A percentile compares a stretch with the other conserved stretches of the same genome.
phyloP scores from a whole-genome alignment of 2,329 filamentous ascomycete genomes.

The Trichoderma hamatum region DNA sequence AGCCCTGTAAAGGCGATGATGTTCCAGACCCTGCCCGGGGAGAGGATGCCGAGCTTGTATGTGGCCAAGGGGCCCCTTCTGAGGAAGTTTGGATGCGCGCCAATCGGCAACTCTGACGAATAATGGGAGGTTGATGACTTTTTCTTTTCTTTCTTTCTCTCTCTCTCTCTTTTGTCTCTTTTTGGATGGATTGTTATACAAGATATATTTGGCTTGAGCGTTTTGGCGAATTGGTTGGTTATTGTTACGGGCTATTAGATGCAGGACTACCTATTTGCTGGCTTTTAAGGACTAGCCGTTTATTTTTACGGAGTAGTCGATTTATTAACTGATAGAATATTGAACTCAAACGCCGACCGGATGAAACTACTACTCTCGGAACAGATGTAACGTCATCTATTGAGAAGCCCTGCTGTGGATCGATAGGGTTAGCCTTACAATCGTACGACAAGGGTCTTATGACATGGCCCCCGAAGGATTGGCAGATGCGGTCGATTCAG shows the following conservation, averaged over 20 bases:
- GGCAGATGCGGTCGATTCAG: too few species aligned
- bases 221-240: neutral
- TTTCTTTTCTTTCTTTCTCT: neutral
- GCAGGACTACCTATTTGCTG: neutral
- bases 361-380: neutral
- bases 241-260: neutral
- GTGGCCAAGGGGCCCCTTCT: constrained; percentile 45
- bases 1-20: constrained; percentile 48
- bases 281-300: neutral
- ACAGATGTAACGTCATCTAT: too few species aligned
- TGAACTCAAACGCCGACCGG: neutral
- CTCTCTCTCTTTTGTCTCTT: too few species aligned
- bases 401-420: too few species aligned
- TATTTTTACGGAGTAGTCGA: neutral
- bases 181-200: neutral
- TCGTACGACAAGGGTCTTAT: too few species aligned
- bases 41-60: constrained; percentile 52
- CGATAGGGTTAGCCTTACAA: too few species aligned
- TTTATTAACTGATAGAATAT: neutral
- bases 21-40: constrained; percentile 51
- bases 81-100: constrained; percentile 45
- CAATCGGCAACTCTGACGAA: neutral
- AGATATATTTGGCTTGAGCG: neutral
- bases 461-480: too few species aligned
- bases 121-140: neutral